phyloP scores from a whole-genome alignment of 768 basidiomycete species.

The Tylopilus plumbeoviolaceoides region DNA sequence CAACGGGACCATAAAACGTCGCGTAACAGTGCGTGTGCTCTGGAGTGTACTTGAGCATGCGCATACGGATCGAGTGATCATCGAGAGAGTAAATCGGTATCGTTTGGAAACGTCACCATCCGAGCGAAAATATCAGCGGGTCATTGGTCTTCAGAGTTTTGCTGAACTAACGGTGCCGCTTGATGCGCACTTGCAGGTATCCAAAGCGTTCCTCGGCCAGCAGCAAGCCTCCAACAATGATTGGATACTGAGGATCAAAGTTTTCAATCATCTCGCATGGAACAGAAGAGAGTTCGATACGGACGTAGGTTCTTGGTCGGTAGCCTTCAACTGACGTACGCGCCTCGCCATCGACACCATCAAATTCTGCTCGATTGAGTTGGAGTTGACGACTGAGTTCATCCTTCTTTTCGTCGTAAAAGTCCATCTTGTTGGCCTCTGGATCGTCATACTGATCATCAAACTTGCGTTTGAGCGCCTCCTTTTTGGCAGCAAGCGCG shows the following conservation, averaged over 20 bases:
- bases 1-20: slow-evolving; percentile 58
- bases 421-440: slow-evolving; percentile 72
- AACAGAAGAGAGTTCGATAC: slow-evolving; percentile 78
- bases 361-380: slow-evolving; percentile 84
- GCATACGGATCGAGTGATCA: slow-evolving; percentile 97
- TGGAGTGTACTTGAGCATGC: slow-evolving; percentile 94
- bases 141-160: slow-evolving; percentile 95
- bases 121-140: slow-evolving; percentile 93
- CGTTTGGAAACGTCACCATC: slow-evolving; percentile 95
- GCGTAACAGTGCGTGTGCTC: slow-evolving; percentile 75
- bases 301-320: slow-evolving; percentile 87
- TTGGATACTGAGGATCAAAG: slow-evolving; percentile 88
- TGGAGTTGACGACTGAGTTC: slow-evolving; percentile 79
- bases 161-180: slow-evolving; percentile 92
- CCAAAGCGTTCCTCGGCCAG: slow-evolving; percentile 90
- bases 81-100: slow-evolving; percentile 95
- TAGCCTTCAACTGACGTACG: slow-evolving; percentile 87
- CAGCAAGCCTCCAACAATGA: slow-evolving; percentile 88
- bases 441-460: slow-evolving; percentile 96
- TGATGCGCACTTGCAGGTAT: slow-evolving; percentile 91
- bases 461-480: slow-evolving; percentile 88
- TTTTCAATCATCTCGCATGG: slow-evolving; percentile 91
- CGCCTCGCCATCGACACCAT: slow-evolving; percentile 67
- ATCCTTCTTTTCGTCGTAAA: slow-evolving; percentile 89
- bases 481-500: slow-evolving; percentile 81